A percentile compares a stretch with the other conserved stretches of the same genome.
phyloP scores from a whole-genome alignment of 306 rosid genomes.

The Gynostemma pentaphyllum region DNA sequence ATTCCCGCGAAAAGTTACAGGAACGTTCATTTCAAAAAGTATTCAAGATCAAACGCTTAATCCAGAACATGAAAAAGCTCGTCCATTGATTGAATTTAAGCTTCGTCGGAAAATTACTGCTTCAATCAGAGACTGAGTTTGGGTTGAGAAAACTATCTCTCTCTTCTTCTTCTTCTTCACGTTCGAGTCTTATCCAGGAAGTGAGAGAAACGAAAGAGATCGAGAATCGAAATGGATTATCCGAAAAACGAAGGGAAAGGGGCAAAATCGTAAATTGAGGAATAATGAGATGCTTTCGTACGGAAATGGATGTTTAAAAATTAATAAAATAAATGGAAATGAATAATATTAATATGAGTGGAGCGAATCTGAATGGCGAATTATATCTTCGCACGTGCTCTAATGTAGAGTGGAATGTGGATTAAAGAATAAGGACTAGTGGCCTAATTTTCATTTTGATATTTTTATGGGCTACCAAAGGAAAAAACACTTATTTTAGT shows the following conservation, averaged over 20 bases:
- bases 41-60: conserved; percentile 15
- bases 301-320: neutral
- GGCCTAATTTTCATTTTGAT: neutral
- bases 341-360: no score
- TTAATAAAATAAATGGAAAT: neutral
- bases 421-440: neutral
- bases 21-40: conserved; percentile 33
- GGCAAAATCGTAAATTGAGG: neutral
- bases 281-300: neutral
- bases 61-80: conserved; percentile 30
- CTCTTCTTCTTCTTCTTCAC: neutral
- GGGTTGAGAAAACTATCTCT: no score
- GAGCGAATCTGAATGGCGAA: conserved; percentile 7
- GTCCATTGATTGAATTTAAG: conserved; percentile 33
- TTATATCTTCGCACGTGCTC: conserved; percentile 11
- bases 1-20: conserved; percentile 47
- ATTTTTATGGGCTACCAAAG: neutral
- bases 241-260: neutral
- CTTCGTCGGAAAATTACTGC: neutral
- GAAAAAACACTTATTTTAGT: no score
- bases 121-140: neutral
- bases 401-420: neutral
- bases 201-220: conserved; percentile 4
- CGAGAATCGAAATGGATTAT: neutral
- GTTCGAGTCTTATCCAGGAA: neutral